Evolutionary conservation across 257 asterid genomes (phyloP).

Genomic region (Lithospermum erythrorhizon): DNA sequence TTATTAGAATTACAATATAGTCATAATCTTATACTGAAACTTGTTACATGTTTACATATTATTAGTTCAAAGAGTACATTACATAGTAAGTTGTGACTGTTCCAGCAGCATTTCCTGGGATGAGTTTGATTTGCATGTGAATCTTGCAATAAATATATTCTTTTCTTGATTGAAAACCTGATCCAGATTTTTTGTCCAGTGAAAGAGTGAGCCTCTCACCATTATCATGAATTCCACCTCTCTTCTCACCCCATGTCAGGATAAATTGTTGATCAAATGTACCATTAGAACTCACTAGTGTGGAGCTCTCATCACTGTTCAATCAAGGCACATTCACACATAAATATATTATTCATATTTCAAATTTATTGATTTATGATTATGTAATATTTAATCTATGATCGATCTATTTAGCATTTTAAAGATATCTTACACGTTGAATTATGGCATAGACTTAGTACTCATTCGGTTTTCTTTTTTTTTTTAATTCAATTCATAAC

Average conservation of each 20-base stretch:
- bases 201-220: conserved; percentile 1
- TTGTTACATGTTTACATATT: too few relatives aligned
- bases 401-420: too few relatives aligned
- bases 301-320: neutral
- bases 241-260: neutral
- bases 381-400: too few relatives aligned
- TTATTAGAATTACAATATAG: neutral
- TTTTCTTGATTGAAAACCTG: conserved; percentile 3
- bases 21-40: neutral
- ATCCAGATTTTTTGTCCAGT: conserved; percentile 1
- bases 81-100: conserved; percentile 4
- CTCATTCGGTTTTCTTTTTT: too few relatives aligned
- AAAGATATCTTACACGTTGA: too few relatives aligned
- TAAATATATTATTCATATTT: too few relatives aligned
- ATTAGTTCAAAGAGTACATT: neutral
- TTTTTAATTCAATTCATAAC: too few relatives aligned
- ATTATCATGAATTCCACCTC: neutral
- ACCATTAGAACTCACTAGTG: neutral
- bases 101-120: conserved; percentile 6
- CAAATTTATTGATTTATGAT: too few relatives aligned
- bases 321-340: neutral
- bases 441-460: too few relatives aligned
- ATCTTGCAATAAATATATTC: conserved; percentile 2
- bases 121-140: conserved; percentile 1
- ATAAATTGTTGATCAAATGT: conserved; percentile 1